Evolutionary conservation across 805 yeast species (phyloP), one percentile per base, ranked within the genome.

Genomic region (Kodamaea restingae): DNA sequence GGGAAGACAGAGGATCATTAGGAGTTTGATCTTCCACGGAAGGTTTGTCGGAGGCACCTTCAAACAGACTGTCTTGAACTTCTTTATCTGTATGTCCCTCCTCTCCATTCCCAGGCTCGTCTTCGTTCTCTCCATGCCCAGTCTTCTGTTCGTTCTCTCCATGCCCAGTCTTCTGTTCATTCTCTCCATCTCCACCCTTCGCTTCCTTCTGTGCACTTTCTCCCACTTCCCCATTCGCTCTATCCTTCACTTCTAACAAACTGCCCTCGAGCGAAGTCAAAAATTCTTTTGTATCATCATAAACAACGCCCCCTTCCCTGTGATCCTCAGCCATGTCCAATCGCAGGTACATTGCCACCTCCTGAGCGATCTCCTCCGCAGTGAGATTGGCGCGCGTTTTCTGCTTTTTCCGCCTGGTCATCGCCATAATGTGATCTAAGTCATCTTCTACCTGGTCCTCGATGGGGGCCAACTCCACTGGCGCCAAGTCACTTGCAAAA

Each of bases 221-320:
- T 20, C 55, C 62, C 22, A 20, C 22, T 8, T 52, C 41, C 35
- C 55, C 52, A 4, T 25, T 25, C 12, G 24, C 24, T 21, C 9
- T 21, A 20, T 49, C 48, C 21, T 56, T 51, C 20, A 60, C 60
- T 28, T 50, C 60, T 4, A 35, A 60, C 68, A 15, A 15, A 11
- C 48, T 50, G 20, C 47, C 54, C 22, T 61, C 55, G 33, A 60
- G 48, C 9, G 50, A 42, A 15, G 48, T 51, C 44, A 55, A 49
- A 42, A 71, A 70, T 22, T 69, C 75, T 20, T 56, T 55, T 1
- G 73, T 73, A 17, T 65, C 73, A 47, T 74, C 41, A 15, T 46
- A 54, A 3, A 54, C 49, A 20, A 49, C 28, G 2, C 49, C 51
- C 3, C 28, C 25, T 12, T 38, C 44, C 15, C 38, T 42, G 12